Base-by-base conservation (phyloP, 2,329 filamentous ascomycete genomes). In the Lasiodiplodia sp. region DNA sequence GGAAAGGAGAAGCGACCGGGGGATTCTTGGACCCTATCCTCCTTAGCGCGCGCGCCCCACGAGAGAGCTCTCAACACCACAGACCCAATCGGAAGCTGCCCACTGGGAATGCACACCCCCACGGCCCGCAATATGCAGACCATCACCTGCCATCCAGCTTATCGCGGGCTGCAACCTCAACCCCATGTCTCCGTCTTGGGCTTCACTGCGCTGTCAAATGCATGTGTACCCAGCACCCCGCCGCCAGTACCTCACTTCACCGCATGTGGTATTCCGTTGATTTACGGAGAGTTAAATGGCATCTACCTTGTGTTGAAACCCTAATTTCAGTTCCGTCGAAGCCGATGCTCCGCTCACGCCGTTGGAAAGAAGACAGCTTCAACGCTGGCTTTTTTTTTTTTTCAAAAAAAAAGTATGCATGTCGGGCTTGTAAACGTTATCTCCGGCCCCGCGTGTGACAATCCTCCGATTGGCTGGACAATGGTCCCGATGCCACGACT, bases 1-100 rank as follows among this genome's bases (percentile, higher is more conserved):
- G 58, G 58, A 23, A 49, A 62, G 40, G 58, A 11, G 58, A 28
- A 62, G 40, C 40, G 23, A n/a, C 25, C 23, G 40, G 58, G 40
- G 58, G 49, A 31, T 60, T 62, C 31, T 47, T 16, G 21, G 34
- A 16, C 14, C 57, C 38, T 21, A 11, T 16, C 38, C 47, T 34
- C 31, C 7, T 34, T 62, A 40, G 57, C 57, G 34, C 56, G 28
- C 28, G 16, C 31, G 31, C 34, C 25, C 31, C 53, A 56, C 53
- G 31, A 34, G 31, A 34, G 31, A 34, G 31, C 31, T 34, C 31
- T 10, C 31, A 10, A 34, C 31, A 34, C 31, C 31, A 34, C 2
- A 10, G 31, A n/a, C 44, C 31, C 44, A 47, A 47, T 21, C 44
- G 44, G 44, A 47, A 10, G 44, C 44, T 21, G 44, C 8, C 28